Evolutionary conservation across 192 early-diverging fungal species (phyloP).

Genomic region (Coemansia umbellata): DNA sequence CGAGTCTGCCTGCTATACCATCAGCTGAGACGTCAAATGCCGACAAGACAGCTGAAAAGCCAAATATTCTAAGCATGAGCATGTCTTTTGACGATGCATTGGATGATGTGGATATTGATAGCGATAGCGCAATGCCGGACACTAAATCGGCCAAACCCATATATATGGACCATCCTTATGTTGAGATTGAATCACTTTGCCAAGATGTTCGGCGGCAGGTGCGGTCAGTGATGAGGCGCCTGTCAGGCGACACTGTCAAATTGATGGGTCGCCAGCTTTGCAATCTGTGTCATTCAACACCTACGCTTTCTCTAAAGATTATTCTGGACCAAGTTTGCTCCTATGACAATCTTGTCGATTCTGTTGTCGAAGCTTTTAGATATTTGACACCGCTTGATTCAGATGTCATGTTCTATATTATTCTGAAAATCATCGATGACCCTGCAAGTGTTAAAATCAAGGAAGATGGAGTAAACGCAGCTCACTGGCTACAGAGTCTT

Average conservation of each 20-base stretch:
- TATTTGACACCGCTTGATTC: constrained; percentile 41
- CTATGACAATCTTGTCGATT: constrained; percentile 46
- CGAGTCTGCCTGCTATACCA: constrained; percentile 11
- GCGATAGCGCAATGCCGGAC: not conserved
- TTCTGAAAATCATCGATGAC: constrained; percentile 28
- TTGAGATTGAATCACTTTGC: constrained; percentile 30
- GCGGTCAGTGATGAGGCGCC: constrained; percentile 44
- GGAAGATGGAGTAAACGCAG: constrained; percentile 40
- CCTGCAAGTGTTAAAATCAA: constrained; percentile 22
- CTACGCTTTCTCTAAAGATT: constrained; percentile 33
- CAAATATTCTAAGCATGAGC: constrained; percentile 10
- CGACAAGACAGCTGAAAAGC: not conserved
- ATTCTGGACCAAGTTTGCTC: constrained; percentile 48
- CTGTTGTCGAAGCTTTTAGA: constrained; percentile 46
- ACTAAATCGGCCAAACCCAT: not conserved
- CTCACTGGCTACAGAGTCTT: constrained; percentile 47
- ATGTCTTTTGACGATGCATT: constrained; percentile 42
- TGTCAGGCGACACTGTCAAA: constrained; percentile 45
- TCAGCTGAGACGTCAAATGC: not conserved
- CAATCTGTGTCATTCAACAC: constrained; percentile 38
- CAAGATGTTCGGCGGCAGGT: constrained; percentile 33
- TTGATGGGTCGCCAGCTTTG: constrained; percentile 41
- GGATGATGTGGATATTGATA: constrained; percentile 11
- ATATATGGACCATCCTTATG: not conserved
- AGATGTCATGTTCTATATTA: constrained; percentile 40